phyloP scores from a whole-genome alignment of 192 early-diverging fungal genomes.

The Coemansia pectinata region DNA sequence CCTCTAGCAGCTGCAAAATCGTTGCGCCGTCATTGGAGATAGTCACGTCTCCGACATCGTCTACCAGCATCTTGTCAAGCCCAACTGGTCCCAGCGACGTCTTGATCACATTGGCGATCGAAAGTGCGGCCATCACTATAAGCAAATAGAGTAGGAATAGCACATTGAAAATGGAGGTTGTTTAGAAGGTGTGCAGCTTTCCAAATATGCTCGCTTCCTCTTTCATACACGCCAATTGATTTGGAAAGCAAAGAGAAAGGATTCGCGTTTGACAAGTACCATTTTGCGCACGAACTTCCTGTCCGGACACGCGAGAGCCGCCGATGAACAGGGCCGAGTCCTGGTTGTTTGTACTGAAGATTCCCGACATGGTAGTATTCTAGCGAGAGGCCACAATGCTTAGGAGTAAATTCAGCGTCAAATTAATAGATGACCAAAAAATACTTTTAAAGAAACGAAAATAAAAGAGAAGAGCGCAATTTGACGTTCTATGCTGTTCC shows the following conservation, averaged over 20 bases:
- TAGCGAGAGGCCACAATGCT: background rate
- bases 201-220: background rate
- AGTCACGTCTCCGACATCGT: conserved; percentile 99
- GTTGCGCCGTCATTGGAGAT: conserved; percentile 99
- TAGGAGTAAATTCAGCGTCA: background rate
- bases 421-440: conserved; percentile 1
- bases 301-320: conserved; percentile 87
- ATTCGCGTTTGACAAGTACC: conserved; percentile 60
- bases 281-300: conserved; percentile 91
- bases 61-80: conserved; percentile 99
- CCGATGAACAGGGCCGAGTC: conserved; percentile 75
- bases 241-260: background rate
- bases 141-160: conserved; percentile 10
- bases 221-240: background rate
- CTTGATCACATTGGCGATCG: conserved; percentile 99
- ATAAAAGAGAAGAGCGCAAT: background rate
- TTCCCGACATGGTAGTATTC: conserved; percentile 42
- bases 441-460: background rate
- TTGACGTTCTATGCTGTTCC: background rate
- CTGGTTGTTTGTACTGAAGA: conserved; percentile 53
- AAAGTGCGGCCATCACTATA: conserved; percentile 89
- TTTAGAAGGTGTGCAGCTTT: background rate
- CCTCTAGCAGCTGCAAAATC: conserved; percentile 94
- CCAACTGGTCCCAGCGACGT: conserved; percentile 98
- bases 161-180: background rate